A percentile compares a stretch with the other conserved stretches of the same genome.
Evolutionary conservation across 208 protist genomes (phyloP).

Genomic region (Sergeia podlipaevii): DNA sequence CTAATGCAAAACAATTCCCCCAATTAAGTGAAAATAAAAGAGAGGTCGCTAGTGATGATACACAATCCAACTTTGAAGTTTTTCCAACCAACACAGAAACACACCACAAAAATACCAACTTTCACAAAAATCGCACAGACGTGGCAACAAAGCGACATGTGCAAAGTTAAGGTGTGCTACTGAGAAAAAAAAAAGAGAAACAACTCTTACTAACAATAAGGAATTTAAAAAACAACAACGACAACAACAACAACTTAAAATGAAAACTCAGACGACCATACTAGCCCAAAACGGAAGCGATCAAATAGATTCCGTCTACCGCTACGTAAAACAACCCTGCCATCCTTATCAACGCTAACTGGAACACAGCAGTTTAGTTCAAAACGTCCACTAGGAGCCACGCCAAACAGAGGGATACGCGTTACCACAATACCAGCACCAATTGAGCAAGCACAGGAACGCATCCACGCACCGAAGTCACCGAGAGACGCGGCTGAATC

Average conservation of each 20-base stretch:
- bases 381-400: conserved; percentile 68
- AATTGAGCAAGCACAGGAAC: conserved; percentile 63
- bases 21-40: too few species aligned
- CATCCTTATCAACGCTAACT: conserved; percentile 48
- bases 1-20: too few species aligned
- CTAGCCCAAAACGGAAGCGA: conserved; percentile 66
- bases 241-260: conserved; percentile 29
- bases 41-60: too few species aligned
- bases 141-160: too few species aligned
- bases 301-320: conserved; percentile 68
- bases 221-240: neutral
- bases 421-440: conserved; percentile 79
- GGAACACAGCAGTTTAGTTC: conserved; percentile 79
- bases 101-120: conserved; percentile 7
- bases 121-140: neutral
- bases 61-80: too few species aligned
- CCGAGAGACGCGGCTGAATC: conserved; percentile 31
- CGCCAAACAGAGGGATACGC: conserved; percentile 76
- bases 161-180: too few species aligned
- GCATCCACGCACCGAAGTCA: conserved; percentile 49
- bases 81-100: neutral
- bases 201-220: neutral
- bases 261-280: conserved; percentile 76
- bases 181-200: too few species aligned
- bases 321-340: conserved; percentile 51